These are phyloP conservation scores for Metarhizium robertsii DNA, from an alignment of 2,329 filamentous ascomycete genomes.

Conservation along the genomic window DNA sequence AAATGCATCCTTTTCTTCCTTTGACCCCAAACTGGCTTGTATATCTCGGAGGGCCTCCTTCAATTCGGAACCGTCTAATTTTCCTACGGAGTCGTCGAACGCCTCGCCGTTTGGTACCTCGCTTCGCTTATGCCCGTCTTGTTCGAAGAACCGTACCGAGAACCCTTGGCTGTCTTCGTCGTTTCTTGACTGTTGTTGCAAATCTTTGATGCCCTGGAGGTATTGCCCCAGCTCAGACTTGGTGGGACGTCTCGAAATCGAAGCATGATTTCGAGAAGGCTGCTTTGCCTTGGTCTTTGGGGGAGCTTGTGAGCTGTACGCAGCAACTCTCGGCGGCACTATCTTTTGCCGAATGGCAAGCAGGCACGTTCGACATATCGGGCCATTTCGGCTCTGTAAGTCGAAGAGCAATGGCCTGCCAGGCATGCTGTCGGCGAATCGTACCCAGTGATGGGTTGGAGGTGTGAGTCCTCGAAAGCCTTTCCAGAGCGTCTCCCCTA, in stretches of 20 bases:
- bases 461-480: background rate
- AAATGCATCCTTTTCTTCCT: conserved; percentile 24
- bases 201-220: conserved; percentile 17
- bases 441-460: background rate
- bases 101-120: conserved; percentile 30
- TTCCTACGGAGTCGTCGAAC: conserved; percentile 29
- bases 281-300: conserved; percentile 11
- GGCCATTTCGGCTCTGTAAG: conserved; percentile 23
- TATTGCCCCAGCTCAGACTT: conserved; percentile 18
- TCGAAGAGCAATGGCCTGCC: conserved; percentile 26
- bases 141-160: conserved; percentile 39
- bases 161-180: conserved; percentile 13
- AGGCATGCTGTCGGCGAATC: conserved; percentile 20
- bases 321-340: conserved; percentile 17
- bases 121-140: conserved; percentile 27
- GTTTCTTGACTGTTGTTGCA: conserved; percentile 12
- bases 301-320: conserved; percentile 23
- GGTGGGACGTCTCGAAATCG: conserved; percentile 15
- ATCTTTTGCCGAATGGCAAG: conserved; percentile 18
- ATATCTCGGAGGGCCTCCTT: conserved; percentile 27
- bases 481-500: background rate
- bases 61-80: conserved; percentile 25
- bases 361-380: conserved; percentile 29
- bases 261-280: conserved; percentile 8
- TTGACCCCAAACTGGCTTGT: conserved; percentile 25